Conservation (phyloP, 257 asterid genomes). For the Solanum ossicruentum region DNA sequence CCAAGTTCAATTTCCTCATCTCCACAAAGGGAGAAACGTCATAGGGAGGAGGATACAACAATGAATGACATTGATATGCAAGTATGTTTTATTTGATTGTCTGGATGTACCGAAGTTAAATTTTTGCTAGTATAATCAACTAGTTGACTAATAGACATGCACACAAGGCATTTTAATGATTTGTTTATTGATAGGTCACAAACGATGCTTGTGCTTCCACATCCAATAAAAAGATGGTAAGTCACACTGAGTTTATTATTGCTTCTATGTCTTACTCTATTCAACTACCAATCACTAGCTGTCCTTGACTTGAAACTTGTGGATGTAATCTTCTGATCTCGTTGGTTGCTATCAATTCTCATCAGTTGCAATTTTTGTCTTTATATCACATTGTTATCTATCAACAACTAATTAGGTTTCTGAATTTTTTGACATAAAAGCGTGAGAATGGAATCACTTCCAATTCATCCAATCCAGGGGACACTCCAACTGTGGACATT, state of each 20-base stretch:
- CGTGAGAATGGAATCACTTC: slow-evolving; percentile 36
- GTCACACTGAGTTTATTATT: slow-evolving; percentile 2
- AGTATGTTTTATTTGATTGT: slow-evolving; percentile 18
- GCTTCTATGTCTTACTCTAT: background rate
- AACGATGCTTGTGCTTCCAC: slow-evolving; percentile 34
- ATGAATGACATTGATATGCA: slow-evolving; percentile 38
- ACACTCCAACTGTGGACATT: slow-evolving; percentile 19
- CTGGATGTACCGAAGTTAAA: background rate
- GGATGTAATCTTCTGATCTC: background rate
- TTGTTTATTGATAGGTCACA: slow-evolving; percentile 28
- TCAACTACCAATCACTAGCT: background rate
- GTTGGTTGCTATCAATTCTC: background rate
- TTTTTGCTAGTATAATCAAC: background rate
- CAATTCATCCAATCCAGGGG: slow-evolving; percentile 21
- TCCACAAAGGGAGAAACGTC: slow-evolving; percentile 63
- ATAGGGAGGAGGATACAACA: slow-evolving; percentile 49
- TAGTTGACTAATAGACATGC: background rate
- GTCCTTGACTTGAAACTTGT: background rate
- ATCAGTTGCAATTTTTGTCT: background rate
- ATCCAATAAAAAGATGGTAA: slow-evolving; percentile 58
- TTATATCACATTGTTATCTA: background rate
- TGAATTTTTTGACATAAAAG: slow-evolving; percentile 10
- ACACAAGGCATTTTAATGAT: background rate
- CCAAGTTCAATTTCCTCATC: slow-evolving; percentile 11
- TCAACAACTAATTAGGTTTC: background rate